Percentiles rank a stretch among this genome's conserved stretches.
Evolutionary conservation across 495 filamentous ascomycete species (phyloP).

Genomic region (Aspergillus ellipticus): DNA sequence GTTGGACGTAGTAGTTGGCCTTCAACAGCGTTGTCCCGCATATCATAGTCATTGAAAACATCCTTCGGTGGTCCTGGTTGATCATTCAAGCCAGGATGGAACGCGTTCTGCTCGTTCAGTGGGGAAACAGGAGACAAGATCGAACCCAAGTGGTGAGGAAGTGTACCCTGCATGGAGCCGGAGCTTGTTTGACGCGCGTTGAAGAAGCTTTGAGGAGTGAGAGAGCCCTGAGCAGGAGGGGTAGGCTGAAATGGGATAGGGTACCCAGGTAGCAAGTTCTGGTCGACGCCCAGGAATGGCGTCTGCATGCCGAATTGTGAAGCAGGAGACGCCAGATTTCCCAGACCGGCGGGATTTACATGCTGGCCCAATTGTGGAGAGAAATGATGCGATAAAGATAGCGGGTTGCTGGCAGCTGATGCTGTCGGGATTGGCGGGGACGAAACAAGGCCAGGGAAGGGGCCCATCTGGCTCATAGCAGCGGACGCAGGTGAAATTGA

Average conservation of each 20-base stretch:
- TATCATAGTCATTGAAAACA: constrained; percentile 23
- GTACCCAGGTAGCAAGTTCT: constrained; percentile 34
- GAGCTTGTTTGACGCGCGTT: constrained; percentile 34
- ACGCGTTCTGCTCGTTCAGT: constrained; percentile 33
- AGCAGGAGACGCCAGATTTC: constrained; percentile 56
- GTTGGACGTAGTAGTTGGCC: constrained; percentile 27
- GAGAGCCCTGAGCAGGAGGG: constrained; percentile 39
- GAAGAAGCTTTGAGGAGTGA: constrained; percentile 44
- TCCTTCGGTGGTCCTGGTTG: constrained; percentile 18
- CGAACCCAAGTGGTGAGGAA: constrained; percentile 39
- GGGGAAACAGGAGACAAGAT: constrained; percentile 46
- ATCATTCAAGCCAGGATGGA: constrained; percentile 32
- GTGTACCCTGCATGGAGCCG: constrained; percentile 27
- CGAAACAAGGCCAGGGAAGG: constrained; percentile 57
- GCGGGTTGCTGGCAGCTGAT: constrained; percentile 41
- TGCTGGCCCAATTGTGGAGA: constrained; percentile 48
- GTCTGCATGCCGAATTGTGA: constrained; percentile 43
- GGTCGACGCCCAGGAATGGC: constrained; percentile 42
- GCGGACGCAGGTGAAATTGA: constrained; percentile 74
- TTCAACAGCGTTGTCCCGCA: constrained; percentile 19
- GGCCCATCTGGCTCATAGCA: constrained; percentile 55
- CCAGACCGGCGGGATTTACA: constrained; percentile 53
- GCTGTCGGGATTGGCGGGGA: constrained; percentile 50
- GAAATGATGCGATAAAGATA: constrained; percentile 37
- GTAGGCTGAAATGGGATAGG: constrained; percentile 45